phyloP scores from a whole-genome alignment of 2,329 filamentous ascomycete species.

The Paecilomyces sp. region DNA sequence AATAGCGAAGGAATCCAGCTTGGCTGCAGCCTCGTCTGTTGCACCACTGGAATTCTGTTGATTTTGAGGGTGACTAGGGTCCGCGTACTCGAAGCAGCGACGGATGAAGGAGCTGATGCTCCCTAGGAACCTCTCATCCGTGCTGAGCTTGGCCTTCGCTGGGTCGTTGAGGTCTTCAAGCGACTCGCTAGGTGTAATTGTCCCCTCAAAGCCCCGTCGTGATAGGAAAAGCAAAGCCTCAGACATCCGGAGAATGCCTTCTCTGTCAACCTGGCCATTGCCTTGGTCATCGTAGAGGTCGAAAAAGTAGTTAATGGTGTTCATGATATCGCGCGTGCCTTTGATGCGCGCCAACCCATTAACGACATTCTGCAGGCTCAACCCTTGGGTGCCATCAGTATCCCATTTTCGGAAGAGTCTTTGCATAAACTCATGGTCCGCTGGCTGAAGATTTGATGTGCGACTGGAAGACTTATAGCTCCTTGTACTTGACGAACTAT shows the following conservation, averaged over 20 bases:
- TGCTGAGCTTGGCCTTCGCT: slow-evolving; percentile 45
- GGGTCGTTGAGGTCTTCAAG: slow-evolving; percentile 43
- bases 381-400: slow-evolving; percentile 62
- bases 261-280: slow-evolving; percentile 86
- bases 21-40: slow-evolving; percentile 20
- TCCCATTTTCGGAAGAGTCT: slow-evolving; percentile 88
- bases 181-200: slow-evolving; percentile 59
- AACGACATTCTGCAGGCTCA: slow-evolving; percentile 88
- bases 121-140: slow-evolving; percentile 82
- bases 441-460: slow-evolving; percentile 55
- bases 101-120: slow-evolving; percentile 95
- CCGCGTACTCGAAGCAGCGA: slow-evolving; percentile 95
- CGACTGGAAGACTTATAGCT: background rate
- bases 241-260: slow-evolving; percentile 90
- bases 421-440: slow-evolving; percentile 90
- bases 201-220: slow-evolving; percentile 73
- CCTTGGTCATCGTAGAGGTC: slow-evolving; percentile 91
- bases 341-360: slow-evolving; percentile 86
- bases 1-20: slow-evolving; percentile 61
- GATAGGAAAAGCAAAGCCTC: slow-evolving; percentile 91
- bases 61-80: slow-evolving; percentile 72
- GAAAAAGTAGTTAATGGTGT: slow-evolving; percentile 95
- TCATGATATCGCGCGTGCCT: slow-evolving; percentile 93
- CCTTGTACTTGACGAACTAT: background rate
- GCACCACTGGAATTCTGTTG: slow-evolving; percentile 28